Base-by-base conservation (phyloP, 345 rosid species). In the Ailanthus altissimus region DNA sequence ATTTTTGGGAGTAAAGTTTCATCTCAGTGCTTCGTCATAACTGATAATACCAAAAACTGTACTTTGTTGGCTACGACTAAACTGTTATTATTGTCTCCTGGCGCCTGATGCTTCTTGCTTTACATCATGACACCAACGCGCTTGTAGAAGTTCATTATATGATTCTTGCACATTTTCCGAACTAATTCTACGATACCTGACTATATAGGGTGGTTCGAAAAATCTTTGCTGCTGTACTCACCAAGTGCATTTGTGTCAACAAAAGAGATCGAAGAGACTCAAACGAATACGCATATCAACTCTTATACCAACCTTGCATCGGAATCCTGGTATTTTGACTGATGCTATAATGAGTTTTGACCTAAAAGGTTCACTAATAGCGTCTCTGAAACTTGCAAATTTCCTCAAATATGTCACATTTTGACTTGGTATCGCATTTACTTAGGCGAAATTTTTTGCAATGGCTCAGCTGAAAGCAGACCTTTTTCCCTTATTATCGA, bases 171-270 rank as follows among this genome's bases (percentile, higher is more conserved):
- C 61, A n/a, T 57, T 3, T 57, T 57, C 1, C 61, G 9, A 21
- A 5, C 13, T 26, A 21, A 6, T 26, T 11, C 13, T 75, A 7
- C n/a, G n/a, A n/a, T 68, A 21, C 81, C 89, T 92, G 59, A 82
- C 85, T 1, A 87, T 87, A n/a, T n/a, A n/a, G n/a, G 89, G 92
- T 86, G 76, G 85, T 91, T 36, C 91, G 86, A 50, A 89, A 91
- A 82, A 66, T n/a, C 90, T 2, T 73, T 90, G 65, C 90, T 93
- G 40, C 83, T 89, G 23, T 92, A 90, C 57, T 90, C 97, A n/a
- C 89, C 94, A 12, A 91, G 86, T 32, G 86, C 90, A 66, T 85
- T 86, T 8, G 89, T 89, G 67, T 78, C 93, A n/a, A 85, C 93
- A 78, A 89, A 86, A 85, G 91, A 90, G 11, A 85, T 88, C 11